Base-by-base conservation (phyloP, 2,329 filamentous ascomycete genomes). In the Mycosphaerelloides madeirae region DNA sequence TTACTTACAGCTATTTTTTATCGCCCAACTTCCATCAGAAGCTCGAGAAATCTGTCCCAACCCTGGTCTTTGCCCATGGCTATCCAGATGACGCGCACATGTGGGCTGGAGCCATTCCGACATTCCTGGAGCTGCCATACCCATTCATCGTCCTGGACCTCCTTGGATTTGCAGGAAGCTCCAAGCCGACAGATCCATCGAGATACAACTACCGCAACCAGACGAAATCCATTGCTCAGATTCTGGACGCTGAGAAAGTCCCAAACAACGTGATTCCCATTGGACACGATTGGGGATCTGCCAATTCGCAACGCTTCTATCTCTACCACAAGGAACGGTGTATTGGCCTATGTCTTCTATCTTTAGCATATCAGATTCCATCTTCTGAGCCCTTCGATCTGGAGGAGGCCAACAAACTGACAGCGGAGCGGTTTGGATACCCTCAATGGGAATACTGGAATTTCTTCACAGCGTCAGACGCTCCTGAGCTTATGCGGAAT, bases 1-100 rank as follows among this genome's bases (percentile, higher is more conserved):
- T 61, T 15, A 54, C 51, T 8, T 61, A 60, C 43, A 56, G 52
- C 43, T 61, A 61, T 32, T 60, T 59, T 43, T 45, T 58, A 12
- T 60, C 56, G 1, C 57, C 59, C 4, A 45, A 54, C 38, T 61
- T 61, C 46, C 45, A 52, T n/a, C 36, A 46, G 3, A 50, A 50
- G 6, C 41, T 53, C 13, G 39, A 48, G 14, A 41, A 52, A 14
- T 43, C 53, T 16, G 40, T 54, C 4, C 59, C 57, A 25, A 58
- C 73, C 15, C 52, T 74, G 5, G 62, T 75, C 31, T 59, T 63
- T 31, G 31, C 70, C 7, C 76, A 78, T 60, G 75, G 76, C 46
- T 78, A 70, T 49, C 76, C 76, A 3, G 73, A 76, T 50, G 60
- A 68, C 38, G 71, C 73, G 0, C 63, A 62, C 18, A 64, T 75